Evolutionary conservation across 2,329 filamentous ascomycete species (phyloP).

Genomic region (Diaporthe nobilis): DNA sequence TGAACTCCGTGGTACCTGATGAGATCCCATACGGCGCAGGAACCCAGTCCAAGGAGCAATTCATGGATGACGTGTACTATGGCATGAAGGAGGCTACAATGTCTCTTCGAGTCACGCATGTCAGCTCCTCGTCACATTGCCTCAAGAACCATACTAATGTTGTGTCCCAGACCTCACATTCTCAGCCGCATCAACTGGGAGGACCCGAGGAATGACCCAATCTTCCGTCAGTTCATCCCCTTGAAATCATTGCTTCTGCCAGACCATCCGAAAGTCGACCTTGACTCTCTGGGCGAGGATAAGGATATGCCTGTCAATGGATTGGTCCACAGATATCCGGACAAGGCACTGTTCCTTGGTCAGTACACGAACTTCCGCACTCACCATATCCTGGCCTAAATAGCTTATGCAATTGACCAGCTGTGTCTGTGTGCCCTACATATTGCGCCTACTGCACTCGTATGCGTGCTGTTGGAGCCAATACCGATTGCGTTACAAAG

Average conservation of each 20-base stretch:
- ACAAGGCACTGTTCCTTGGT: constrained; percentile 75
- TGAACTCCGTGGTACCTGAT: constrained; percentile 64
- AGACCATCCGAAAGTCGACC: constrained; percentile 62
- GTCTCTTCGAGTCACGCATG: constrained; percentile 70
- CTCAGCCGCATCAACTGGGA: constrained; percentile 72
- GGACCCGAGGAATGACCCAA: constrained; percentile 70
- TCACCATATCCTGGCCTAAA: no score
- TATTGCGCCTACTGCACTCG: constrained; percentile 76
- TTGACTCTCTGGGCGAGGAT: no score
- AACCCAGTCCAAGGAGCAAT: constrained; percentile 63
- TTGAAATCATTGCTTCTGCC: constrained; percentile 65
- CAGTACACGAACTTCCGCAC: constrained; percentile 44
- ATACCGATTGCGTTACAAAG: constrained; percentile 67
- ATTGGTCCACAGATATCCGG: constrained; percentile 74
- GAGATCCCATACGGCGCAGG: constrained; percentile 56
- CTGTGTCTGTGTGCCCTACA: constrained; percentile 65
- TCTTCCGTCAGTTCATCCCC: constrained; percentile 73
- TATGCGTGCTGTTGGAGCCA: constrained; percentile 69
- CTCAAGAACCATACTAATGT: neutral
- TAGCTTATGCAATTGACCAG: no score
- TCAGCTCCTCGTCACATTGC: constrained; percentile 4
- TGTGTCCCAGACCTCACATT: constrained; percentile 65
- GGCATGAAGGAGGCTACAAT: constrained; percentile 70
- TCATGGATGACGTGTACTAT: constrained; percentile 66
- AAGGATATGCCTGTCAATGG: constrained; percentile 67